Percentiles rank a stretch among this genome's conserved stretches.
Evolutionary conservation across 2,329 filamentous ascomycete species (phyloP).

Genomic region (Claviceps africana): DNA sequence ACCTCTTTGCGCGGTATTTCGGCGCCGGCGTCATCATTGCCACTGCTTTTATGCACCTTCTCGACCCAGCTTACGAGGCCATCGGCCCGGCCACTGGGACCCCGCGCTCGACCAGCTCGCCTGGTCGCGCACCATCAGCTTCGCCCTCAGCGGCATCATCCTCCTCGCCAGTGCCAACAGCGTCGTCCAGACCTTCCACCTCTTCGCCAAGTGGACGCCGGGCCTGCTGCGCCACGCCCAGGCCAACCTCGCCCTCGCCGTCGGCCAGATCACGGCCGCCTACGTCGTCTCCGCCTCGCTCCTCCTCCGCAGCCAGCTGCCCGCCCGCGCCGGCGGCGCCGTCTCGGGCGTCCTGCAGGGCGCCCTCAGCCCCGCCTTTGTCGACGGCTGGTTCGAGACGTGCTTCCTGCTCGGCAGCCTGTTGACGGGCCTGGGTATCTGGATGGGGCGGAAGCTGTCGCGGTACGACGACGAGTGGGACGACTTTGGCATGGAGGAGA

Average conservation of each 20-base stretch:
- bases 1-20: slow-evolving; percentile 84
- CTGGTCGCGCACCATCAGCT: slow-evolving; percentile 76
- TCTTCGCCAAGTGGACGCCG: slow-evolving; percentile 65
- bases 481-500: slow-evolving; percentile 50
- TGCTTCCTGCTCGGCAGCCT: slow-evolving; percentile 64
- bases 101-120: slow-evolving; percentile 67
- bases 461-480: slow-evolving; percentile 43
- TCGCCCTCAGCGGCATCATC: slow-evolving; percentile 70
- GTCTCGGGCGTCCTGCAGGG: slow-evolving; percentile 67
- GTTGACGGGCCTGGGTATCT: slow-evolving; percentile 56
- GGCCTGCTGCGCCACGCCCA: slow-evolving; percentile 58
- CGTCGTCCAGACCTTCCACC: slow-evolving; percentile 70
- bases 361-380: slow-evolving; percentile 47
- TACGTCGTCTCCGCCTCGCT: slow-evolving; percentile 75
- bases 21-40: slow-evolving; percentile 88
- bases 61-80: slow-evolving; percentile 69
- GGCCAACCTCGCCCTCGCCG: slow-evolving; percentile 64
- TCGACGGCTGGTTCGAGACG: slow-evolving; percentile 71
- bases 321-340: slow-evolving; percentile 59
- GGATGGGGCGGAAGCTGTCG: slow-evolving; percentile 51
- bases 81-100: slow-evolving; percentile 61
- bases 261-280: slow-evolving; percentile 68
- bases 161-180: slow-evolving; percentile 69
- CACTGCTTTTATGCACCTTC: slow-evolving; percentile 81
- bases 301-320: slow-evolving; percentile 64